Base-by-base conservation (phyloP, 2,329 filamentous ascomycete genomes). In the Fusarium abutilonis region DNA sequence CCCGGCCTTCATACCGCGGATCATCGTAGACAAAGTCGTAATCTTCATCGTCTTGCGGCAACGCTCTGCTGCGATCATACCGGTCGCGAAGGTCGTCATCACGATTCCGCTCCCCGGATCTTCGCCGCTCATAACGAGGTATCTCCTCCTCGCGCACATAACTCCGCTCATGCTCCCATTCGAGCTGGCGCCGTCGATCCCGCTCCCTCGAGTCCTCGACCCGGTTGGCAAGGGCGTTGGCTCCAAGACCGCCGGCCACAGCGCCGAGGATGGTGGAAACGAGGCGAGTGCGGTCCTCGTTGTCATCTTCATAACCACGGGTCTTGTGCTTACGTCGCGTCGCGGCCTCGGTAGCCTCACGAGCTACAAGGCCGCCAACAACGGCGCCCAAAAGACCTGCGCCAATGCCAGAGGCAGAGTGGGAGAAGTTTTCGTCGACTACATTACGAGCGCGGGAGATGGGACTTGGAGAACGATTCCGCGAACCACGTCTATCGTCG, bases 251-350 rank as follows among this genome's bases (percentile, higher is more conserved):
- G 3, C 82, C 83, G 1, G 83, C 82, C 4, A 83, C 80, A 2
- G 82, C 83, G 3, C 83, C 83, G 4, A 85, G 76, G 9, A 85
- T 73, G 9, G 83, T 84, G 4, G 81, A 80, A 14, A 84, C 70
- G n/a, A 73, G 68, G 28, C 72, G 72, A 31, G 70, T 71, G n/a
- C 73, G 74, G 42, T 73, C 71, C 29, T 73, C 67, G 4, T 64
- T 55, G 42, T 64, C 60, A 8, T 69, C 69, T 21, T 68, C 69
- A 43, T 72, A 71, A 29, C 70, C 68, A 40, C 62, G 63, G 9
- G 59, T 52, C 55, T 69, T 67, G 63, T 71, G 68, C 55, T 70
- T 67, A 38, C 74, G 69, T 21, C 71, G 70, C 46, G 68, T 71
- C n/a, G 76, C 74, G 7, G 76, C 77, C 29, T 81, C 79, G 40